phyloP scores from a whole-genome alignment of 805 yeast genomes.

The Limtongia smithiae region DNA sequence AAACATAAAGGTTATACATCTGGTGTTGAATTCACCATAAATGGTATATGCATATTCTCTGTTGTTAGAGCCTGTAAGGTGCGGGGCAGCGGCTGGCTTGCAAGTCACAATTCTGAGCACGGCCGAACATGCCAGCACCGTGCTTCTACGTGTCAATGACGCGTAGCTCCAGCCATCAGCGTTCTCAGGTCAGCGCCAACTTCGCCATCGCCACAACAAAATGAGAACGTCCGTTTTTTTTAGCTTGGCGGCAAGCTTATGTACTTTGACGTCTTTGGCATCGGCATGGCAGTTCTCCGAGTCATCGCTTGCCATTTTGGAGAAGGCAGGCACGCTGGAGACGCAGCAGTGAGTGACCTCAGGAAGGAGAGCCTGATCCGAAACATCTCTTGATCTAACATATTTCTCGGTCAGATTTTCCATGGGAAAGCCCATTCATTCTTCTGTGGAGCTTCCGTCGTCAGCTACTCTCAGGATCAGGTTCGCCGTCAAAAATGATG shows the following conservation, averaged over 20 bases:
- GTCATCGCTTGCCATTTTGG: conserved; percentile 21
- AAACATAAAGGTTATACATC: too few relatives aligned
- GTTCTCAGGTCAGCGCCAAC: neutral
- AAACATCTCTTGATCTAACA: neutral
- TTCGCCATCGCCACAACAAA: neutral
- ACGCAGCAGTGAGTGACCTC: conserved; percentile 7
- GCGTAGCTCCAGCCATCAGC: too few relatives aligned
- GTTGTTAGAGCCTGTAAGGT: too few relatives aligned
- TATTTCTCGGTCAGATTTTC: conserved; percentile 8
- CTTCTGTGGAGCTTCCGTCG: conserved; percentile 6
- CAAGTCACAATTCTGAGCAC: too few relatives aligned
- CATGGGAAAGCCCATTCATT: neutral
- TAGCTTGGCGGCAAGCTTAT: too few relatives aligned
- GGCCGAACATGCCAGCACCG: too few relatives aligned
- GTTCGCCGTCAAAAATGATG: conserved; percentile 8
- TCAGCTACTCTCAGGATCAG: conserved; percentile 18
- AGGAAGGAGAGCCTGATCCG: too few relatives aligned
- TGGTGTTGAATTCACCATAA: too few relatives aligned
- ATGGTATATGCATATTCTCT: too few relatives aligned
- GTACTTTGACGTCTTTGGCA: conserved; percentile 2
- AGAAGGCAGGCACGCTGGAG: conserved; percentile 25
- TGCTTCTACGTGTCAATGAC: too few relatives aligned
- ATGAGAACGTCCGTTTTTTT: neutral
- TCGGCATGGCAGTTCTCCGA: conserved; percentile 27
- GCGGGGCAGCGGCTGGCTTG: too few relatives aligned